Evolutionary conservation across 2,329 filamentous ascomycete species (phyloP).

Genomic region (Laburnicola sp.): DNA sequence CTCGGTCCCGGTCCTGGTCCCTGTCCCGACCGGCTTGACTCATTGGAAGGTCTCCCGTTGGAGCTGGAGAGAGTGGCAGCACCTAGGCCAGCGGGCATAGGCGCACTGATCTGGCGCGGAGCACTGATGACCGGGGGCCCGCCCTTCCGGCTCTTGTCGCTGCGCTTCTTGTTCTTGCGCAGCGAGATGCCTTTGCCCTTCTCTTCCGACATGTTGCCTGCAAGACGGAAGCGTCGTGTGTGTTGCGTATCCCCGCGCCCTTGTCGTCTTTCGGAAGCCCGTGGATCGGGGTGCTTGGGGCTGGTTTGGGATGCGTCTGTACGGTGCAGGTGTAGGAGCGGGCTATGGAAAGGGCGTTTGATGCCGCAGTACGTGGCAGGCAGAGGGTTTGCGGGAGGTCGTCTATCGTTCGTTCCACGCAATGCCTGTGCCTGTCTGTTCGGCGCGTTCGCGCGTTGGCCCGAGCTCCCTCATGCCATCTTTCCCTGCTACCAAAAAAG

Average conservation of each 20-base stretch:
- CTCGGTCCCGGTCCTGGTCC: slow-evolving; percentile 35
- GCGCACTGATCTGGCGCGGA: slow-evolving; percentile 57
- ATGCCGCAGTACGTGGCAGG: neutral
- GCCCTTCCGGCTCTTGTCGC: slow-evolving; percentile 59
- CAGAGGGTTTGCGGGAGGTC: neutral
- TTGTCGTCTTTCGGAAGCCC: neutral
- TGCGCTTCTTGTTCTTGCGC: slow-evolving; percentile 67
- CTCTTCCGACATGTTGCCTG: slow-evolving; percentile 52
- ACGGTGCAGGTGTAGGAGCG: no score
- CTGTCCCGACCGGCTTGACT: slow-evolving; percentile 42
- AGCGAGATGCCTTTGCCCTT: slow-evolving; percentile 61
- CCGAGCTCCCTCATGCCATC: slow-evolving; percentile 29
- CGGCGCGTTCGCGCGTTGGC: slow-evolving; percentile 22
- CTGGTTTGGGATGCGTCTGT: neutral
- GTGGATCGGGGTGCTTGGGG: neutral
- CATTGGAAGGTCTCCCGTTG: slow-evolving; percentile 41
- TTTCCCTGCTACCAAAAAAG: slow-evolving; percentile 33
- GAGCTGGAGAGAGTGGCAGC: slow-evolving; percentile 40
- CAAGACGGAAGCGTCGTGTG: slow-evolving; percentile 7
- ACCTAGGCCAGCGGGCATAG: slow-evolving; percentile 40
- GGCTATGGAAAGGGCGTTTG: neutral
- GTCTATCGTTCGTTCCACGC: no score
- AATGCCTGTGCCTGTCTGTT: slow-evolving; percentile 1
- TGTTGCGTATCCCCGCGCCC: neutral
- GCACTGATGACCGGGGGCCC: slow-evolving; percentile 52